Percentiles rank a stretch among this genome's conserved stretches.
Conservation (phyloP, 1,139 yeast genomes). For the Geotrichum restrictum region DNA sequence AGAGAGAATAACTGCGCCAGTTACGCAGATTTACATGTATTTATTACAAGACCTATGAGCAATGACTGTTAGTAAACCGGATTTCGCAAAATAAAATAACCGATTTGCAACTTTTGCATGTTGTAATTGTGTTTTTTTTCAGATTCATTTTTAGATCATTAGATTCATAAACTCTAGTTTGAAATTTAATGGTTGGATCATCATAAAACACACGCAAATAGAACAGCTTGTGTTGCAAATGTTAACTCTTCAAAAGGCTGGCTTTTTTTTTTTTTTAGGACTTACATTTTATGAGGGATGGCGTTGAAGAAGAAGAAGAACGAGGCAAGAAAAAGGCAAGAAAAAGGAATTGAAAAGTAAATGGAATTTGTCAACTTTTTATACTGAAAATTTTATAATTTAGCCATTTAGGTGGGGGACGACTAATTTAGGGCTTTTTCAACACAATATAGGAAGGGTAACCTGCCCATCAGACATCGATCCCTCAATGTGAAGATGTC, state of each 20-base stretch:
- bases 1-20: too few species aligned
- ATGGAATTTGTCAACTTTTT: not conserved
- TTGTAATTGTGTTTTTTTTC: slow-evolving; percentile 5
- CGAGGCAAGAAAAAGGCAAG: not conserved
- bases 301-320: not conserved
- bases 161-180: slow-evolving; percentile 32
- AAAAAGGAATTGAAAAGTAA: not conserved
- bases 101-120: too few species aligned
- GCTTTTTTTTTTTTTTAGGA: too few species aligned
- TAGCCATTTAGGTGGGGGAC: not conserved
- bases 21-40: slow-evolving; percentile 1
- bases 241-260: too few species aligned
- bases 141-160: slow-evolving; percentile 18
- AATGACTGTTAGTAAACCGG: too few species aligned
- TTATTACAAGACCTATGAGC: not conserved
- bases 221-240: too few species aligned
- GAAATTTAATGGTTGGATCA: slow-evolving; percentile 26
- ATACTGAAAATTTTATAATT: not conserved
- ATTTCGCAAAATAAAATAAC: too few species aligned
- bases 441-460: too few species aligned
- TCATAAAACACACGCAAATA: slow-evolving; percentile 14
- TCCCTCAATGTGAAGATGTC: too few species aligned
- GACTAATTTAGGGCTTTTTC: not conserved
- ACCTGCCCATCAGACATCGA: too few species aligned
- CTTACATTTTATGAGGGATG: slow-evolving; percentile 4